Conservation (phyloP, 1,139 yeast species). For the Kurtzmaniella quercitrusa region DNA sequence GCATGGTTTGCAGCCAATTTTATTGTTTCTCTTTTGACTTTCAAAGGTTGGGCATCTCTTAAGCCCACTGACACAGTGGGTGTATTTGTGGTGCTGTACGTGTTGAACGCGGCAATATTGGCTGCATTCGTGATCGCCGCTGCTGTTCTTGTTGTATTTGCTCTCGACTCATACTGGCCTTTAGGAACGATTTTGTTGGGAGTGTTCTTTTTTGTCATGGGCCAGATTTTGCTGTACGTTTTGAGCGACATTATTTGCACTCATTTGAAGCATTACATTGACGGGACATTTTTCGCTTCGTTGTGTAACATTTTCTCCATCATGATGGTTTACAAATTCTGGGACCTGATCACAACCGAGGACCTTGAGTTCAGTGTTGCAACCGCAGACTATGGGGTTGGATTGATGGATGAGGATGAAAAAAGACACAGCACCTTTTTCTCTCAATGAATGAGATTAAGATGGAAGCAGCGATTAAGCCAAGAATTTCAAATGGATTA, state of each 20-base stretch:
- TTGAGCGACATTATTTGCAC: slow-evolving; percentile 64
- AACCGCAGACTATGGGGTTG: slow-evolving; percentile 39
- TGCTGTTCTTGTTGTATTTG: slow-evolving; percentile 60
- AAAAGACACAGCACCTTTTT: slow-evolving; percentile 33
- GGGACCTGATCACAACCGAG: slow-evolving; percentile 96
- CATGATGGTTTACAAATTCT: slow-evolving; percentile 94
- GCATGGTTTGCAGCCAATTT: slow-evolving; percentile 62
- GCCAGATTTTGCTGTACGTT: slow-evolving; percentile 72
- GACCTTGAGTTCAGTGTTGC: slow-evolving; percentile 89
- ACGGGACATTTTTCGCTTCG: slow-evolving; percentile 84
- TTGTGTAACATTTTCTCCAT: slow-evolving; percentile 73
- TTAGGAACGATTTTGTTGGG: slow-evolving; percentile 75
- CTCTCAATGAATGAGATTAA: slow-evolving; percentile 7
- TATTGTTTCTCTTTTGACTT: slow-evolving; percentile 65
- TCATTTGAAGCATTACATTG: slow-evolving; percentile 78
- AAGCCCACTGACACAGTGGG: slow-evolving; percentile 45
- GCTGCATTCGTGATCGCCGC: slow-evolving; percentile 66
- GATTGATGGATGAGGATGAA: slow-evolving; percentile 25
- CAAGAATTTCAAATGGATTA: too few species aligned
- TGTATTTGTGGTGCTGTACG: slow-evolving; percentile 64
- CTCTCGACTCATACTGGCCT: slow-evolving; percentile 80
- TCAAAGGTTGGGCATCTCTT: slow-evolving; percentile 60
- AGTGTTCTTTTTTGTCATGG: slow-evolving; percentile 69
- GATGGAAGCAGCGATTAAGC: too few species aligned
- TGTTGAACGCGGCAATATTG: slow-evolving; percentile 66